Conservation (phyloP, 1,284 basidiomycete species). For the Microbotryum silenes-acaulis region DNA sequence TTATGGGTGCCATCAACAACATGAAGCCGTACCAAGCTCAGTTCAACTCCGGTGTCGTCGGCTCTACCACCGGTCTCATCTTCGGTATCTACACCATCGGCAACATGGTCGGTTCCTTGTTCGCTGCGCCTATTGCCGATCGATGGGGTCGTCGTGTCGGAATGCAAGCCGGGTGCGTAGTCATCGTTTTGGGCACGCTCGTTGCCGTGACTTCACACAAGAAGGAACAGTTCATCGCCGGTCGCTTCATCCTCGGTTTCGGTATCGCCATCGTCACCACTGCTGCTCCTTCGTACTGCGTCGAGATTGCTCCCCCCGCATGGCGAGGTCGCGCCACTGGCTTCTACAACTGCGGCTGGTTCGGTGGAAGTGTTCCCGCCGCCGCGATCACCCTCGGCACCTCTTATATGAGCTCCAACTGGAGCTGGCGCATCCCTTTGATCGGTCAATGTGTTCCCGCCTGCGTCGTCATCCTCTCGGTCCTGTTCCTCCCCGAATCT, state of each 20-base stretch:
- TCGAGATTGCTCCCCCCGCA: constrained; percentile 55
- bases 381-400: constrained; percentile 40
- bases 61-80: constrained; percentile 34
- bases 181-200: constrained; percentile 45
- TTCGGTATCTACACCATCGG: constrained; percentile 29
- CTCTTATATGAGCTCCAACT: constrained; percentile 39
- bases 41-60: constrained; percentile 35
- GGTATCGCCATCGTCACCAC: constrained; percentile 45
- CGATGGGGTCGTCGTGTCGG: constrained; percentile 49
- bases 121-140: constrained; percentile 39
- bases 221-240: constrained; percentile 42
- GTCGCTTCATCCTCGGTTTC: constrained; percentile 51
- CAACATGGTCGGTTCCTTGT: constrained; percentile 1
- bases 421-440: constrained; percentile 38
- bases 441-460: constrained; percentile 36
- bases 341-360: constrained; percentile 47
- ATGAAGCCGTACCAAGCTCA: constrained; percentile 36
- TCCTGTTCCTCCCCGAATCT: constrained; percentile 32
- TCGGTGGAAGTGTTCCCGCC: constrained; percentile 38
- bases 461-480: constrained; percentile 24
- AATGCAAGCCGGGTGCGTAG: constrained; percentile 47
- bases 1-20: constrained; percentile 37
- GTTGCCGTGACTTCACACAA: constrained; percentile 47
- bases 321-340: constrained; percentile 56
- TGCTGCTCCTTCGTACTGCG: constrained; percentile 49